phyloP scores from a whole-genome alignment of 352 stramenopile genomes.

The Discostella stelligera region DNA sequence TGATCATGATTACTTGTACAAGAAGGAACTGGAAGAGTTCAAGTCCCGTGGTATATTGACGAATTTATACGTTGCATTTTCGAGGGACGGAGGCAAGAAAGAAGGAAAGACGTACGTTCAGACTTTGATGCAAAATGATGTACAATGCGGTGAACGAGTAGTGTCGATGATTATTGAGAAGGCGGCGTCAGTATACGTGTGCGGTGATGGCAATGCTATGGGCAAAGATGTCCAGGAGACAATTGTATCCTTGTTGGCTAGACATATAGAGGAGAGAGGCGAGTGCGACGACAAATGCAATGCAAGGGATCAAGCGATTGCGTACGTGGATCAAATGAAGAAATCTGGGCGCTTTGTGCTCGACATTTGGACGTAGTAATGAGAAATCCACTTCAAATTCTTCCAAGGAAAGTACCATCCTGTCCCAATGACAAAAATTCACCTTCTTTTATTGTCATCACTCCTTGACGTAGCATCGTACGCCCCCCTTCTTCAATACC shows the following conservation, averaged over 20 bases:
- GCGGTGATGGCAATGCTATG: constrained; percentile 93
- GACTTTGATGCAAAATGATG: constrained; percentile 80
- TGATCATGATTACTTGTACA: constrained; percentile 91
- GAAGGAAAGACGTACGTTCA: constrained; percentile 92
- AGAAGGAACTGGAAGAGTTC: constrained; percentile 86
- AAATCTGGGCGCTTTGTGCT: constrained; percentile 63
- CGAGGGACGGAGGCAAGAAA: constrained; percentile 78
- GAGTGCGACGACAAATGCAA: constrained; percentile 15
- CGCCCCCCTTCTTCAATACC: background rate
- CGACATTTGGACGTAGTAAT: constrained; percentile 75
- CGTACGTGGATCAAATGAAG: constrained; percentile 73
- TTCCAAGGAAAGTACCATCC: constrained; percentile 43
- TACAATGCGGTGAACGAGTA: constrained; percentile 62
- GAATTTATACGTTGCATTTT: constrained; percentile 89
- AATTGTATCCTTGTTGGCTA: constrained; percentile 83
- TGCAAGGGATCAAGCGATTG: constrained; percentile 26
- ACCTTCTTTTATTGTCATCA: constrained; percentile 20
- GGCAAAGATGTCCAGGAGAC: constrained; percentile 91
- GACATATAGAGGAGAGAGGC: constrained; percentile 19
- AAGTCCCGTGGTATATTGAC: constrained; percentile 79
- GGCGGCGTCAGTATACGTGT: constrained; percentile 90
- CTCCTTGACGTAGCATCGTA: background rate
- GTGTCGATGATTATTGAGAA: constrained; percentile 84
- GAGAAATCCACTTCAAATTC: constrained; percentile 4
- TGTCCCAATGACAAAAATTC: constrained; percentile 32